A percentile compares a stretch with the other conserved stretches of the same genome.
These are phyloP conservation scores for Oxytropis ochrocephala DNA, from an alignment of 306 rosid species.

Conservation along the genomic window DNA sequence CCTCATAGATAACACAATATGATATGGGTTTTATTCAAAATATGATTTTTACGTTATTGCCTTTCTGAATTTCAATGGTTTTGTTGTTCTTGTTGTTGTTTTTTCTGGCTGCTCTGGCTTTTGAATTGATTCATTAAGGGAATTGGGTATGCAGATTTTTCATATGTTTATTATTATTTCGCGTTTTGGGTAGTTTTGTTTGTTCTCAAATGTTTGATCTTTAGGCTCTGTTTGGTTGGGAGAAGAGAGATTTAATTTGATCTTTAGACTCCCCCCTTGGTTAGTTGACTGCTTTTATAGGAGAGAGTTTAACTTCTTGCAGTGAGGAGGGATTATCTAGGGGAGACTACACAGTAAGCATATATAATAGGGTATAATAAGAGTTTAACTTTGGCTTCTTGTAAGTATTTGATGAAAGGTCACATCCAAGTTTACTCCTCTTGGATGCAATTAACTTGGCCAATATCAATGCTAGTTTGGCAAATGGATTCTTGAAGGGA, in stretches of 20 bases:
- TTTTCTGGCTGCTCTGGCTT: neutral
- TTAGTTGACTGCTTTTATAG: neutral
- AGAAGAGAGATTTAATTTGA: neutral
- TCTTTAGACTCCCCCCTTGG: neutral
- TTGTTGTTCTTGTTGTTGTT: neutral
- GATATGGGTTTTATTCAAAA: neutral
- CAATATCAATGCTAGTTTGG: no score
- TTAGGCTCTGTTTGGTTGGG: no score
- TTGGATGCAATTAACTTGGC: no score
- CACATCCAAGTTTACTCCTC: no score
- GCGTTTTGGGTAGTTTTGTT: neutral
- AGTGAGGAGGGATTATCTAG: no score
- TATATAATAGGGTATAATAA: no score
- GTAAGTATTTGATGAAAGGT: no score
- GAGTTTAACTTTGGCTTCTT: no score
- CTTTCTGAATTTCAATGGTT: neutral
- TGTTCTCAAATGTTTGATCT: neutral
- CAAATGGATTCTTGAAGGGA: no score
- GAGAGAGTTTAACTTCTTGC: no score
- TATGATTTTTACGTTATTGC: neutral
- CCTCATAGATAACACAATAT: neutral
- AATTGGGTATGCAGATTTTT: neutral
- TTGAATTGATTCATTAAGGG: neutral
- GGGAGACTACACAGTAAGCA: no score
- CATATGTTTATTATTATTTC: neutral